These are phyloP conservation scores for Paecilomyces dactylethromorphus DNA, from an alignment of 2,329 filamentous ascomycete genomes.

Conservation along the genomic window DNA sequence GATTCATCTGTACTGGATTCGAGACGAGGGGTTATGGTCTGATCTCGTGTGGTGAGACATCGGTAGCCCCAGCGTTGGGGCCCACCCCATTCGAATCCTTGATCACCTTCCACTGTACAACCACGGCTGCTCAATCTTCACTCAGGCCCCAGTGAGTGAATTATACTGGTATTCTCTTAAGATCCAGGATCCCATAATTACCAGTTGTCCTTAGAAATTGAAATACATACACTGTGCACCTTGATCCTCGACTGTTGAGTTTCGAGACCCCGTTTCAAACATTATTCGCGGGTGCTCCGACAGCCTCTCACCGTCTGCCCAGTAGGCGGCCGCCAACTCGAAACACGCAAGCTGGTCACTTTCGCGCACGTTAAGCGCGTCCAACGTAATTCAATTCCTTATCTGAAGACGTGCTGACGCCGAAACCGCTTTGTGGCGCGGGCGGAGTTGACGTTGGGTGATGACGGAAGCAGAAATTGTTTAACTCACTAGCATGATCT, in stretches of 20 bases:
- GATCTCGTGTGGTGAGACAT: neutral
- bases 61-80: neutral
- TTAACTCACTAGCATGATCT: neutral
- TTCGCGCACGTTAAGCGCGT: neutral
- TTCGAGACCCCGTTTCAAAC: neutral
- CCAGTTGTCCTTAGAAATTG: neutral
- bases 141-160: neutral
- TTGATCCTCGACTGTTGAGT: neutral
- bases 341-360: neutral
- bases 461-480: conserved; percentile 4
- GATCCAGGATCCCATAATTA: neutral
- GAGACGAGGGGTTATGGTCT: too few species aligned
- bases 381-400: neutral
- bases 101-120: neutral
- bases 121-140: neutral
- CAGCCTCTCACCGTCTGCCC: neutral
- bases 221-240: neutral
- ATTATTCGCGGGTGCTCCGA: neutral
- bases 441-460: conserved; percentile 11
- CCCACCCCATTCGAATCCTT: neutral
- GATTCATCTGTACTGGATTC: neutral
- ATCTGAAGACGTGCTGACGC: too few species aligned
- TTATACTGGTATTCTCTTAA: neutral
- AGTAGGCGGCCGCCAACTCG: neutral
- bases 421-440: conserved; percentile 2